Conservation (phyloP, 2,329 filamentous ascomycete genomes). For the Neurospora sp. region DNA sequence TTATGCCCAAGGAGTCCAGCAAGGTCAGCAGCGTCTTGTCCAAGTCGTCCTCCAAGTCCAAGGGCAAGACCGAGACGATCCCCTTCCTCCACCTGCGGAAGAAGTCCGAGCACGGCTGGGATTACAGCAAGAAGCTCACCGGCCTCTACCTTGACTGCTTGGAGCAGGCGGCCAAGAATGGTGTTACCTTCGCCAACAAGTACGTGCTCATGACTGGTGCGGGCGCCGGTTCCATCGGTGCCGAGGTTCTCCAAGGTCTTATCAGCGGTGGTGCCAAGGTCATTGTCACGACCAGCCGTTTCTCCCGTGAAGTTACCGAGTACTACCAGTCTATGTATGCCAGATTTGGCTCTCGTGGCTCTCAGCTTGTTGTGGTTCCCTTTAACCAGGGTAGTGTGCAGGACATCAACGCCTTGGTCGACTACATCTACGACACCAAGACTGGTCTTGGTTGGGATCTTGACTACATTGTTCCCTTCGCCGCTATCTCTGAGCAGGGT, state of each 20-base stretch:
- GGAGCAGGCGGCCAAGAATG: constrained; percentile 75
- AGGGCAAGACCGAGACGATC: constrained; percentile 94
- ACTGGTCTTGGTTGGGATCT: constrained; percentile 96
- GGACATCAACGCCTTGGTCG: constrained; percentile 83
- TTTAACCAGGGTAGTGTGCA: constrained; percentile 99
- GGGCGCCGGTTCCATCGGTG: constrained; percentile 93
- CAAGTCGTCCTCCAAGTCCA: constrained; percentile 46
- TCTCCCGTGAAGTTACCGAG: constrained; percentile 94
- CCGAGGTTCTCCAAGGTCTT: constrained; percentile 89
- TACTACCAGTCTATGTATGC: constrained; percentile 99
- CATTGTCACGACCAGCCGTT: constrained; percentile 90
- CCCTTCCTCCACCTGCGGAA: constrained; percentile 96
- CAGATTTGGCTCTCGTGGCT: constrained; percentile 83
- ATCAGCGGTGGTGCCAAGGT: constrained; percentile 97
- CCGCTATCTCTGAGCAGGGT: constrained; percentile 94
- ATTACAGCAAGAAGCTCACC: constrained; percentile 98
- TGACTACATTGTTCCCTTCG: constrained; percentile 91
- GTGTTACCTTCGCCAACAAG: constrained; percentile 89
- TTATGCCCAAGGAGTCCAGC: constrained; percentile 77
- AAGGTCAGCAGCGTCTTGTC: constrained; percentile 43
- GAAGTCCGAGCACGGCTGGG: constrained; percentile 89
- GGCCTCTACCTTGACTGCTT: constrained; percentile 85
- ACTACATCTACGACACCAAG: constrained; percentile 97
- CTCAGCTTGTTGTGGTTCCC: constrained; percentile 92
- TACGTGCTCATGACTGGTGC: constrained; percentile 97